Evolutionary conservation across 1,284 basidiomycete genomes (phyloP).

Genomic region (Tranzscheliella williamsii): DNA sequence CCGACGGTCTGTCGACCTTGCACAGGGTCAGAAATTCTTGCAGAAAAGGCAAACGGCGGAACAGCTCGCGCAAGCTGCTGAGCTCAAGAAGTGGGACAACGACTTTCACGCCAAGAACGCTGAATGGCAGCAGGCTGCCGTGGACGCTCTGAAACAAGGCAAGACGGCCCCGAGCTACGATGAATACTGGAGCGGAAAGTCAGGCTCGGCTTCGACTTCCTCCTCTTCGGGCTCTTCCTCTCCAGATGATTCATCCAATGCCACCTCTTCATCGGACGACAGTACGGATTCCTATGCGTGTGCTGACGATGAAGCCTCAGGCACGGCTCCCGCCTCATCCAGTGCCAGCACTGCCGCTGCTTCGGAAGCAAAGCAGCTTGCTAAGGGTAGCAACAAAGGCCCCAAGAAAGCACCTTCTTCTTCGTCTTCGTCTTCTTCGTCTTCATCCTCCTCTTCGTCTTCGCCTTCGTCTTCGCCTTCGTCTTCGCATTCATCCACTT

Average conservation of each 20-base stretch:
- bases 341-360: neutral
- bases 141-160: constrained; percentile 32
- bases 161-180: constrained; percentile 39
- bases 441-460: neutral
- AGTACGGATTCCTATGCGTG: constrained; percentile 7
- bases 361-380: neutral
- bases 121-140: constrained; percentile 47
- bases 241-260: constrained; percentile 58
- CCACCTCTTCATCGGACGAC: constrained; percentile 47
- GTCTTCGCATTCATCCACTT: constrained; percentile 47
- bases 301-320: neutral
- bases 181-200: constrained; percentile 31
- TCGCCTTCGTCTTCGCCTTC: neutral
- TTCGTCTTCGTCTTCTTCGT: neutral
- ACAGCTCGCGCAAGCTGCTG: constrained; percentile 25
- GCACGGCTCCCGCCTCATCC: neutral
- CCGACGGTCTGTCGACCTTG: constrained; percentile 19
- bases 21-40: constrained; percentile 15
- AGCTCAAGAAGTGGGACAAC: constrained; percentile 30
- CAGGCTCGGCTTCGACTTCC: neutral
- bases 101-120: constrained; percentile 42
- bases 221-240: constrained; percentile 52
- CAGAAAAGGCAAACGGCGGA: constrained; percentile 32
- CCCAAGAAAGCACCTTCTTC: no score
- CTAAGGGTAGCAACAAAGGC: neutral